These are phyloP conservation scores for Hirsutella thompsonii DNA, from an alignment of 2,329 filamentous ascomycete species.

Conservation along the genomic window DNA sequence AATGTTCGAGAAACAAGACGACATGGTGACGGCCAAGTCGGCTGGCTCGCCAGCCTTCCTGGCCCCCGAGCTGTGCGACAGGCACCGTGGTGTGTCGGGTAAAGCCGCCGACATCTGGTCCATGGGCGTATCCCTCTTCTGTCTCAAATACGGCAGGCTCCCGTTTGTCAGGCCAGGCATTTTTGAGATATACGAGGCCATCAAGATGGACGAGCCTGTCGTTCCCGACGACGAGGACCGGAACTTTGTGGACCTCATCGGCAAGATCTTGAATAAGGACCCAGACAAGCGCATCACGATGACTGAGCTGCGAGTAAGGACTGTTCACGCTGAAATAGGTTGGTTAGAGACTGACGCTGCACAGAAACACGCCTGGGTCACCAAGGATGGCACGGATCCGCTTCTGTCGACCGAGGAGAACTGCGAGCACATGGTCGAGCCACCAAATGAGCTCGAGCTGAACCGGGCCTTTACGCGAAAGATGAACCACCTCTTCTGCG, in stretches of 20 bases:
- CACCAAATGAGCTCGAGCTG: constrained; percentile 81
- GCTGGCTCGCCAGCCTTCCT: constrained; percentile 92
- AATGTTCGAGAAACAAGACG: constrained; percentile 78
- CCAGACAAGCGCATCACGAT: constrained; percentile 74
- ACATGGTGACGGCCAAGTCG: constrained; percentile 87
- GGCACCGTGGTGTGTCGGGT: constrained; percentile 77
- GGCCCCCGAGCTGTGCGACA: constrained; percentile 81
- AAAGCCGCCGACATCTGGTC: constrained; percentile 94
- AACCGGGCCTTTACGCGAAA: constrained; percentile 83
- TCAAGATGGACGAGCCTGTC: constrained; percentile 55
- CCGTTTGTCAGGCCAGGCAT: constrained; percentile 73
- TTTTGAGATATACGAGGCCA: constrained; percentile 80
- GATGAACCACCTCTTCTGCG: constrained; percentile 73
- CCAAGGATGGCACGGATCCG: constrained; percentile 61
- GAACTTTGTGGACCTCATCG: constrained; percentile 63
- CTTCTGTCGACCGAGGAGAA: constrained; percentile 78
- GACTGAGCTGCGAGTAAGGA: constrained; percentile 62
- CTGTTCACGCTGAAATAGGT: not conserved
- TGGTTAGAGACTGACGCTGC: not conserved
- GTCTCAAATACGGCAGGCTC: constrained; percentile 75
- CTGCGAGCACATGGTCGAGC: constrained; percentile 64
- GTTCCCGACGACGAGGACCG: constrained; percentile 52
- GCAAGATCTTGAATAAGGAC: constrained; percentile 68
- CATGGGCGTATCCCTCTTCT: constrained; percentile 93
- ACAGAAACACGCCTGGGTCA: constrained; percentile 89